Base-by-base conservation (phyloP, 176 grass and related monocot genomes). In the Pharus latifolius region DNA sequence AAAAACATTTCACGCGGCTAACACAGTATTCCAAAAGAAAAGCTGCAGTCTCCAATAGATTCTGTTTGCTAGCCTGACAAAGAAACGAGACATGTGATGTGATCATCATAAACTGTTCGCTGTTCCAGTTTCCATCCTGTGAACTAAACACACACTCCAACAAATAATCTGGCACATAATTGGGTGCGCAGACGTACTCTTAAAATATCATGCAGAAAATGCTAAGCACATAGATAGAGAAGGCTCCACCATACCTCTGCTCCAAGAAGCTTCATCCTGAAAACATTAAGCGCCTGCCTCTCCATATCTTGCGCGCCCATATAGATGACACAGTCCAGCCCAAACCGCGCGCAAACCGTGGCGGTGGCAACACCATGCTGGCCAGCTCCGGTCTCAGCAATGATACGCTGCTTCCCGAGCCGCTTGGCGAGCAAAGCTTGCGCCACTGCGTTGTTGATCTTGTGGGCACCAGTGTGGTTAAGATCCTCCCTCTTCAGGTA, bases 291-390 rank as follows among this genome's bases (percentile, higher is more conserved):
- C 0, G 90, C 90, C 59, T 94, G 95, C 67, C 95, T 94, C 87
- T 98, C 95, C 95, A 99, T 99, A 57, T 99, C 95, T 5, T 99
- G 95, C 0, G 95, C 87, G 29, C 95, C 95, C 95, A 99, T 99
- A 67, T 99, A 94, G 67, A 99, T 79, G 42, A 91, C 75, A 43
- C 95, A 99, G 68, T 91, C 23, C 30, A 99, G 65, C 7, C 87
- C 95, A 11, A 99, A 99, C 22, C 90, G 68, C 0, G 95, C 95
- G 3, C 95, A 99, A 58, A 99, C 95, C 0, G 87, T 99, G 16
- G 95, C 90, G 16, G 90, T 99, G 57, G 95, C 95, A 19, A 99
- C 95, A 23, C 95, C 95, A 2, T 99, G 95, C 72, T 99, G 90
- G 33, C 95, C 95, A 34, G 95, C 95, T 0, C 90, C 95, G 0